These are phyloP conservation scores for Aspergillus saccharolyticus DNA, from an alignment of 495 filamentous ascomycete species.

Conservation along the genomic window DNA sequence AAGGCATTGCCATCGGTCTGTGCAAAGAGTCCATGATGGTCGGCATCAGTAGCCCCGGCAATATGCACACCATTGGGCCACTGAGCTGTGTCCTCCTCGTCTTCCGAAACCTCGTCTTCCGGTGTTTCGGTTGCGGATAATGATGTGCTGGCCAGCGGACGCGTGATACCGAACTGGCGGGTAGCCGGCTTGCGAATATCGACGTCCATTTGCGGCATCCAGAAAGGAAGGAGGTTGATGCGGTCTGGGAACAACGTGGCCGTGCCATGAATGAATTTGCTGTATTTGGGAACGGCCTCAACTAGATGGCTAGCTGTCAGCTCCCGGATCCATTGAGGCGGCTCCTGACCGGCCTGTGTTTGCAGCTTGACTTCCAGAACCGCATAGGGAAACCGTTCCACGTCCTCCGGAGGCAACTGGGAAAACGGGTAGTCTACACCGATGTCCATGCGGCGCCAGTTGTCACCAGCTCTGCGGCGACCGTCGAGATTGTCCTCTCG, in stretches of 20 bases:
- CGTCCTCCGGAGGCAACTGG: slow-evolving; percentile 77
- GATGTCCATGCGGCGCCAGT: slow-evolving; percentile 97
- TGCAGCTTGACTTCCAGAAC: slow-evolving; percentile 97
- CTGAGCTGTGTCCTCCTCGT: slow-evolving; percentile 49
- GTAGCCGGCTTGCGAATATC: slow-evolving; percentile 92
- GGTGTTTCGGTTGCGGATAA: slow-evolving; percentile 66
- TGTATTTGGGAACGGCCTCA: slow-evolving; percentile 97
- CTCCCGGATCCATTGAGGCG: slow-evolving; percentile 92
- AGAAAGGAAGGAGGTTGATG: slow-evolving; percentile 90
- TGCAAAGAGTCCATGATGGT: slow-evolving; percentile 27
- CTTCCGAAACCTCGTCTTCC: slow-evolving; percentile 58
- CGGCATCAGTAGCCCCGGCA: background rate
- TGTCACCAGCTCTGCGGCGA: slow-evolving; percentile 65
- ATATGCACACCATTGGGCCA: background rate
- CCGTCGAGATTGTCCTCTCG: slow-evolving; percentile 95
- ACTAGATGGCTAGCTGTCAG: slow-evolving; percentile 89
- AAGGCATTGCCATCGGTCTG: slow-evolving; percentile 48
- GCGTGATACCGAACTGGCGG: slow-evolving; percentile 81
- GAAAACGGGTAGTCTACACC: slow-evolving; percentile 94
- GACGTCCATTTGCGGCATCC: slow-evolving; percentile 96
- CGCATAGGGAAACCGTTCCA: slow-evolving; percentile 92
- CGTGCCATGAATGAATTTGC: slow-evolving; percentile 96
- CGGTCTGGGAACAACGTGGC: slow-evolving; percentile 80
- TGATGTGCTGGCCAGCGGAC: slow-evolving; percentile 66
- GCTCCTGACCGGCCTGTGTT: slow-evolving; percentile 94